Percentiles rank a stretch among this genome's conserved stretches.
Conservation (phyloP, 495 filamentous ascomycete genomes). For the Choiromyces venosus region DNA sequence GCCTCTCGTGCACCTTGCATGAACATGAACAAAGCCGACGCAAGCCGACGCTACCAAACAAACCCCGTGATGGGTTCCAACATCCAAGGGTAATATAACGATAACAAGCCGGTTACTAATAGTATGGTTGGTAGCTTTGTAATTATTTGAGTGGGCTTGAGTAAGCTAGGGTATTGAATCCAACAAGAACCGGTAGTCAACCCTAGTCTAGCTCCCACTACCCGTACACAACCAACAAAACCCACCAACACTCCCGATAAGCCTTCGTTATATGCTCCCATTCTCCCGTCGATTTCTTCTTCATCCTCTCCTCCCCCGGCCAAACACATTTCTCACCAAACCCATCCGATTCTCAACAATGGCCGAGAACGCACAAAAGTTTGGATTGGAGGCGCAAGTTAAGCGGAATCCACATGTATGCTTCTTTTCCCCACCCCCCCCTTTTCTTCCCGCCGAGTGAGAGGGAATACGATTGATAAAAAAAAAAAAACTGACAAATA, state of each 20-base stretch:
- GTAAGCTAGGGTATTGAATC: neutral
- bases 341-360: slow-evolving; percentile 11
- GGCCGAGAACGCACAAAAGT: neutral
- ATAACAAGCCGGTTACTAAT: neutral
- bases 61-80: neutral
- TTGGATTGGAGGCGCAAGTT: neutral
- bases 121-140: too few relatives aligned
- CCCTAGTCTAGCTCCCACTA: neutral
- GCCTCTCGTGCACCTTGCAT: too few relatives aligned
- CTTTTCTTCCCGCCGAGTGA: neutral
- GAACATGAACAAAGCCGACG: too few relatives aligned
- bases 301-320: neutral
- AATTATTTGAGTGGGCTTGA: neutral
- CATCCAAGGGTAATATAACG: neutral
- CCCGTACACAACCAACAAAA: neutral
- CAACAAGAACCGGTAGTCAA: neutral
- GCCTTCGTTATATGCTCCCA: slow-evolving; percentile 8
- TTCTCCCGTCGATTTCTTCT: slow-evolving; percentile 6
- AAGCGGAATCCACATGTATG: neutral
- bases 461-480: neutral
- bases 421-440: neutral
- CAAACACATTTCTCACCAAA: neutral
- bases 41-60: neutral
- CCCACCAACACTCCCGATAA: neutral
- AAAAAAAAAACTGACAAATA: too few relatives aligned